Base-by-base conservation (phyloP, 192 early-diverging fungal genomes). In the Coemansia sp. region DNA sequence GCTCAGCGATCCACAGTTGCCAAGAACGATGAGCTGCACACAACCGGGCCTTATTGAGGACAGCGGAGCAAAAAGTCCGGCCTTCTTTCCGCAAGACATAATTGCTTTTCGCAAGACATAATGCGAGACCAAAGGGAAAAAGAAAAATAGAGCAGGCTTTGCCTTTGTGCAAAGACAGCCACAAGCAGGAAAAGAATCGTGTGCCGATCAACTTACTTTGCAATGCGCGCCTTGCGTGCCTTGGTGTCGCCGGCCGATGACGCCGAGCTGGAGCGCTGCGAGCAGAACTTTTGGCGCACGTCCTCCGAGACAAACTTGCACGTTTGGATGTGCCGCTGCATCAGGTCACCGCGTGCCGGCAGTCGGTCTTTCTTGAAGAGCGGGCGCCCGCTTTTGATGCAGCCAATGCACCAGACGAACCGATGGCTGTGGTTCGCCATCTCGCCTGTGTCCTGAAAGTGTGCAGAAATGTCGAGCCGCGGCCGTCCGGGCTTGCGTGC, bases 381-480 rank as follows among this genome's bases (percentile, higher is more conserved):
- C 17, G 62, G 62, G 9, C 78, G 64, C 22, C 66, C 69, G 66
- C 78, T 80, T 49, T 80, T 80, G 62, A 80, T 80, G 60, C 80
- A 82, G 26, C 65, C 80, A 22, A 77, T 77, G 43, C 80, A 82
- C 75, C 75, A 77, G 23, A 82, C 80, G 45, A 82, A 66, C 22
- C 80, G 80, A 47, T 82, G 80, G 67, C 80, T 82, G 56, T 82
- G 70, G 75, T 82, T 82, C 21, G 80, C 80, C 80, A 82, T 82
- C 51, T 82, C 80, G 53, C 80, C 80, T 1, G 80, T 82, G 73
- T 82, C 80, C 38, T 82, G 80, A 49, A 77, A 82, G 53, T 77
- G 67, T n/a, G 74, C 70, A 35, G 80, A 82, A 12, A 82, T 82
- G 66, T 72, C 73, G 27, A 77, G 67, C 22, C 80, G 74, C 17